phyloP scores from a whole-genome alignment of 495 filamentous ascomycete genomes.

The Hypomontagnella monticulosa region DNA sequence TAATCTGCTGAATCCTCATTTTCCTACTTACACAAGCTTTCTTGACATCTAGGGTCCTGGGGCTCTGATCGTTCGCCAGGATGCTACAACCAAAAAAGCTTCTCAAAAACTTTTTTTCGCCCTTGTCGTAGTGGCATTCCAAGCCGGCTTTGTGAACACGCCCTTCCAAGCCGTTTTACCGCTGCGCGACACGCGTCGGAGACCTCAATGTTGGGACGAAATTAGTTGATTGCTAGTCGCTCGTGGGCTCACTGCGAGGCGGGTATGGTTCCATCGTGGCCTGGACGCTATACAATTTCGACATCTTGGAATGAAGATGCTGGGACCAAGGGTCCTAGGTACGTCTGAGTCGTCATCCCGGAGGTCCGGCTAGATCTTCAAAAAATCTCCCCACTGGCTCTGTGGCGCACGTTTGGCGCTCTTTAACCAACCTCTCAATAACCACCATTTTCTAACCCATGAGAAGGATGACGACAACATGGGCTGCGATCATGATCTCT shows the following conservation, averaged over 20 bases:
- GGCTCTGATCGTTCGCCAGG: constrained; percentile 1
- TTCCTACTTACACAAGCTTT: constrained; percentile 29
- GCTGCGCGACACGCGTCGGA: constrained; percentile 10
- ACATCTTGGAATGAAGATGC: neutral
- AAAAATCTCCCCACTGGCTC: constrained; percentile 7
- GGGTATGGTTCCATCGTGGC: neutral
- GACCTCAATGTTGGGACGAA: neutral
- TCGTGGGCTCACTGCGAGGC: constrained; percentile 4
- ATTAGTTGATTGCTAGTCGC: constrained; percentile 10
- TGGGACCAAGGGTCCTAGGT: neutral
- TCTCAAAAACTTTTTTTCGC: constrained; percentile 7
- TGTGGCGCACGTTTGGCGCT: neutral
- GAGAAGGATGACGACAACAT: neutral
- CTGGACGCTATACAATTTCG: constrained; percentile 3
- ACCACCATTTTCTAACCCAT: neutral
- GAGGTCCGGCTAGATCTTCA: constrained; percentile 16
- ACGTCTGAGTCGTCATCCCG: neutral
- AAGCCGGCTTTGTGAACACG: constrained; percentile 14
- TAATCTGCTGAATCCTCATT: constrained; percentile 9
- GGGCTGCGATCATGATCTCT: constrained; percentile 18
- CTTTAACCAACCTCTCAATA: neutral
- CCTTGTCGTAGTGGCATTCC: constrained; percentile 25
- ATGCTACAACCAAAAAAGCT: neutral
- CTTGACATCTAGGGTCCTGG: constrained; percentile 18
- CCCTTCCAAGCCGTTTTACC: constrained; percentile 10